These are phyloP conservation scores for Boletus bicolor DNA, from an alignment of 768 basidiomycete genomes.

Conservation along the genomic window DNA sequence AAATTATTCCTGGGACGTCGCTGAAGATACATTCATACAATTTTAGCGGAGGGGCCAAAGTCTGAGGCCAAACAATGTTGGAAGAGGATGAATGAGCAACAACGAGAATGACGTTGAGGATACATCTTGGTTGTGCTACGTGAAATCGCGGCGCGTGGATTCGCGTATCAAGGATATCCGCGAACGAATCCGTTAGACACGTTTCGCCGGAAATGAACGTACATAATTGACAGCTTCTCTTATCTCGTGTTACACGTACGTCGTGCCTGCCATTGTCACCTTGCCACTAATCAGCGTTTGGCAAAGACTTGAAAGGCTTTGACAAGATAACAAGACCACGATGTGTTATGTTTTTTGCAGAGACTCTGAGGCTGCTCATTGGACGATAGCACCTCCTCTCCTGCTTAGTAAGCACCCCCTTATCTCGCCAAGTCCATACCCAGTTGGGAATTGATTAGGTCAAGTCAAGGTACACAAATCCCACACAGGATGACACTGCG, in stretches of 20 bases:
- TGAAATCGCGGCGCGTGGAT: too few relatives aligned
- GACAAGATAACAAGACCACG: constrained; percentile 15
- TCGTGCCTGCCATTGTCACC: constrained; percentile 9
- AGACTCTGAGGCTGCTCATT: constrained; percentile 9
- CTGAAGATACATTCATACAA: neutral
- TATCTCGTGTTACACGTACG: constrained; percentile 8
- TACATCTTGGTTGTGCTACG: neutral
- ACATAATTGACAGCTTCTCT: constrained; percentile 1
- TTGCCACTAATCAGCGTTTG: neutral
- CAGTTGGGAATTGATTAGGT: constrained; percentile 1
- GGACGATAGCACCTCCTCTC: constrained; percentile 22
- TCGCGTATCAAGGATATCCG: too few relatives aligned
- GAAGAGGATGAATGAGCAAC: neutral
- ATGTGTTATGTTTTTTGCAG: neutral
- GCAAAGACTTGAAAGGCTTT: neutral
- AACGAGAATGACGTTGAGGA: neutral
- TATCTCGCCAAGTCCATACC: constrained; percentile 17
- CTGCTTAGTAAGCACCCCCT: constrained; percentile 18
- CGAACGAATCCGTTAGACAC: too few relatives aligned
- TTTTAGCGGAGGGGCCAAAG: neutral
- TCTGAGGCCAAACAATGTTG: neutral
- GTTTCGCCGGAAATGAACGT: neutral
- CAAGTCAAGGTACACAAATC: constrained; percentile 12
- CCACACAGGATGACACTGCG: constrained; percentile 10
- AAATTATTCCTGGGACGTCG: neutral